Evolutionary conservation across 306 rosid species (phyloP).

Genomic region (Vicia faba): DNA sequence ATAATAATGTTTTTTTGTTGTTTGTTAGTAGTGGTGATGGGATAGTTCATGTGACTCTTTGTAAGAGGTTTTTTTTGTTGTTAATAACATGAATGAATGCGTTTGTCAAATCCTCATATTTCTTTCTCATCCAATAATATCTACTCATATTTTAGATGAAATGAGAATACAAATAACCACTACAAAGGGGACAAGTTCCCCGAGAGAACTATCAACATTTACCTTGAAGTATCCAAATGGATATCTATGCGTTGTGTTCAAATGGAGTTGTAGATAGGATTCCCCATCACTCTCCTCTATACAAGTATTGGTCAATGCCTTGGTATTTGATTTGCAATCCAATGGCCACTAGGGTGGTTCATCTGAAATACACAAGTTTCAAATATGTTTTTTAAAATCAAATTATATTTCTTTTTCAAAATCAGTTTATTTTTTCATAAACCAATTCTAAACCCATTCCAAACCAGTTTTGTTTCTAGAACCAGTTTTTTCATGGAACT

Average conservation of each 20-base stretch:
- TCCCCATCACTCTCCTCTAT: background rate
- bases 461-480: too few species aligned
- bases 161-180: background rate
- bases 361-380: too few species aligned
- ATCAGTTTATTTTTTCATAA: too few species aligned
- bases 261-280: background rate
- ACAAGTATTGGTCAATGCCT: background rate
- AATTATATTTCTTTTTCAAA: too few species aligned
- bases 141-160: background rate
- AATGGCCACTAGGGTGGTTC: too few species aligned
- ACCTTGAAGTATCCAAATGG: background rate
- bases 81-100: background rate
- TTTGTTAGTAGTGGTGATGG: constrained; percentile 9
- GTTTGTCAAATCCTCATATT: background rate
- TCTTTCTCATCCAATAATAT: background rate
- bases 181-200: background rate
- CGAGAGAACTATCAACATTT: background rate
- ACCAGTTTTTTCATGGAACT: too few species aligned
- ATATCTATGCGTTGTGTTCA: background rate
- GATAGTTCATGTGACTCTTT: constrained; percentile 4
- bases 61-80: background rate
- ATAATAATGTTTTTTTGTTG: constrained; percentile 10
- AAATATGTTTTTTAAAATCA: too few species aligned
- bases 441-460: too few species aligned
- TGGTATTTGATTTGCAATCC: background rate